phyloP scores from a whole-genome alignment of 305 asterid genomes.

The Rubia occidens region DNA sequence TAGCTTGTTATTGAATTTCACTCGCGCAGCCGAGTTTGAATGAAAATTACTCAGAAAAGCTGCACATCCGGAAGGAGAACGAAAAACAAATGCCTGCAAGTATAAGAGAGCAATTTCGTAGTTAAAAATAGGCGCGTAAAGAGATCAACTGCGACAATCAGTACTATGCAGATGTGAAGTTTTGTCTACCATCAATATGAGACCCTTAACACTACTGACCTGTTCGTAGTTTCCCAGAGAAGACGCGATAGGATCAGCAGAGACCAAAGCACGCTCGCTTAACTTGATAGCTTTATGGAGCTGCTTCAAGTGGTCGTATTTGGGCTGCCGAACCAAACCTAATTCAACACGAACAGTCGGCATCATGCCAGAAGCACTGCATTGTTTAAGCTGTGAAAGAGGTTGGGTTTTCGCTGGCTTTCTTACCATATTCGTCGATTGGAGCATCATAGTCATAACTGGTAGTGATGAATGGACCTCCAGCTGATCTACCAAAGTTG shows the following conservation, averaged over 20 bases:
- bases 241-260: conserved; percentile 50
- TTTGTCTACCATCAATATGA: background rate
- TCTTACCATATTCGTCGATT: conserved; percentile 82
- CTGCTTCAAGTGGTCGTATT: conserved; percentile 78
- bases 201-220: conserved; percentile 26
- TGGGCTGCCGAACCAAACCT: conserved; percentile 86
- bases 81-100: conserved; percentile 60
- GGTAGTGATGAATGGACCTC: conserved; percentile 92
- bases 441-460: conserved; percentile 99
- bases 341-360: conserved; percentile 10
- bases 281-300: conserved; percentile 69
- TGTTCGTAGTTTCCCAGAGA: conserved; percentile 72
- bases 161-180: no score
- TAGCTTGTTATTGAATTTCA: conserved; percentile 51
- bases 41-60: conserved; percentile 85
- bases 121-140: background rate
- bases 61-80: conserved; percentile 64
- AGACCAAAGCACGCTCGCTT: conserved; percentile 59
- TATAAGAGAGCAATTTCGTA: background rate
- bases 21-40: conserved; percentile 42
- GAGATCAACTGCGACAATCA: background rate
- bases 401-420: conserved; percentile 5
- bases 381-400: background rate
- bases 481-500: conserved; percentile 90
- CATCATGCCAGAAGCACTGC: background rate